These are phyloP conservation scores for Rhinocladiella mackenziei DNA, from an alignment of 2,329 filamentous ascomycete genomes.

Conservation along the genomic window DNA sequence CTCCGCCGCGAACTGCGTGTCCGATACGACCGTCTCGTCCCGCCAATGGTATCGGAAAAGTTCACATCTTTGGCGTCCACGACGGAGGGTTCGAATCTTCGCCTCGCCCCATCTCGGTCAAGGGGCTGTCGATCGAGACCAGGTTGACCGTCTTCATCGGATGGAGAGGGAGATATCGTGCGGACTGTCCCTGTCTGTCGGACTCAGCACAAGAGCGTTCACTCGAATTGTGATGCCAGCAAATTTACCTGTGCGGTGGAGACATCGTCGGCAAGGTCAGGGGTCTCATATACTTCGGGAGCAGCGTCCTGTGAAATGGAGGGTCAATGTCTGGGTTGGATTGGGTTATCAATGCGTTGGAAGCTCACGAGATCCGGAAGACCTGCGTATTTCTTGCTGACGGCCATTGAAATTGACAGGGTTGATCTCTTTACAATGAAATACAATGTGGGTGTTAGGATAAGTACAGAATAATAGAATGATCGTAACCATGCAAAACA, in stretches of 20 bases:
- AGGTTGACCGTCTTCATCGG: constrained; percentile 53
- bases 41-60: constrained; percentile 82
- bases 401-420: constrained; percentile 67
- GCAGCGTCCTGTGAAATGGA: constrained; percentile 80
- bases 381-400: constrained; percentile 76
- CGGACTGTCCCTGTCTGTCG: constrained; percentile 53
- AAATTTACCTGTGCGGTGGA: constrained; percentile 71
- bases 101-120: constrained; percentile 73
- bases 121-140: constrained; percentile 73
- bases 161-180: constrained; percentile 49
- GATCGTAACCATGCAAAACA: too few relatives aligned
- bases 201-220: background rate
- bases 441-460: too few relatives aligned
- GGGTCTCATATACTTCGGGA: constrained; percentile 94
- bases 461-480: too few relatives aligned
- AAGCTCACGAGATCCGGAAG: constrained; percentile 67
- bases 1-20: constrained; percentile 65
- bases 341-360: too few relatives aligned
- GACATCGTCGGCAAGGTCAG: constrained; percentile 83
- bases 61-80: constrained; percentile 76
- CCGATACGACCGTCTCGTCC: constrained; percentile 79
- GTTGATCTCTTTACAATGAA: too few relatives aligned
- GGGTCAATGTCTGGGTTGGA: too few relatives aligned
- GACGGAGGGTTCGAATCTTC: constrained; percentile 68
- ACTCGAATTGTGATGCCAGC: background rate